A percentile compares a stretch with the other conserved stretches of the same genome.
phyloP scores from a whole-genome alignment of 129 eudicot genomes.

The Chrysanthemum makinoi region DNA sequence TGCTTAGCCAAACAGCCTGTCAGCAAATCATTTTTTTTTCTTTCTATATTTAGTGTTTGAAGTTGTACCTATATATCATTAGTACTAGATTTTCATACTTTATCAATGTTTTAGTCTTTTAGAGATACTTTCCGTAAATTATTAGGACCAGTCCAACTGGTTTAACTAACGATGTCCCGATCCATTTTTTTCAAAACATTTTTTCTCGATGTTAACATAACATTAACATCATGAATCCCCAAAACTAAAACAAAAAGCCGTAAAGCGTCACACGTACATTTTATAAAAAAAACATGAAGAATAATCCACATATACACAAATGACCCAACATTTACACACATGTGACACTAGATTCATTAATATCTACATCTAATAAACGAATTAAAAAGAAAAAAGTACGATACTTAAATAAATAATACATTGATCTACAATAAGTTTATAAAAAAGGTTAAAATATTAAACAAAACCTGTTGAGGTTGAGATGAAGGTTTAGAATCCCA shows the following conservation, averaged over 20 bases:
- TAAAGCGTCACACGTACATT: too few relatives aligned
- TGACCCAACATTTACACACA: neutral
- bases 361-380: slow-evolving; percentile 7
- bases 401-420: neutral
- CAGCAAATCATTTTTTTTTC: too few relatives aligned
- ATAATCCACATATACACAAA: neutral
- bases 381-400: slow-evolving; percentile 12
- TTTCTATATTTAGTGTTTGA: too few relatives aligned
- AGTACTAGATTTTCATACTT: too few relatives aligned
- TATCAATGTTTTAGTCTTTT: too few relatives aligned
- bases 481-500: slow-evolving; percentile 49
- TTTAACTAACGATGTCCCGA: too few relatives aligned
- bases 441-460: neutral
- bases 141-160: too few relatives aligned
- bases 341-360: slow-evolving; percentile 18
- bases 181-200: too few relatives aligned
- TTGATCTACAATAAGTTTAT: slow-evolving; percentile 17
- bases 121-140: too few relatives aligned
- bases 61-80: too few relatives aligned
- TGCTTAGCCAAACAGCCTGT: too few relatives aligned
- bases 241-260: neutral
- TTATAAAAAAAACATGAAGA: neutral
- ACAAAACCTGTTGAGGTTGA: slow-evolving; percentile 65
- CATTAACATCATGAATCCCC: neutral
- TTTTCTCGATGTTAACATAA: too few relatives aligned